Percentiles rank a stretch among this genome's conserved stretches.
Evolutionary conservation across 305 asterid species (phyloP).

Genomic region (Lippia alba): DNA sequence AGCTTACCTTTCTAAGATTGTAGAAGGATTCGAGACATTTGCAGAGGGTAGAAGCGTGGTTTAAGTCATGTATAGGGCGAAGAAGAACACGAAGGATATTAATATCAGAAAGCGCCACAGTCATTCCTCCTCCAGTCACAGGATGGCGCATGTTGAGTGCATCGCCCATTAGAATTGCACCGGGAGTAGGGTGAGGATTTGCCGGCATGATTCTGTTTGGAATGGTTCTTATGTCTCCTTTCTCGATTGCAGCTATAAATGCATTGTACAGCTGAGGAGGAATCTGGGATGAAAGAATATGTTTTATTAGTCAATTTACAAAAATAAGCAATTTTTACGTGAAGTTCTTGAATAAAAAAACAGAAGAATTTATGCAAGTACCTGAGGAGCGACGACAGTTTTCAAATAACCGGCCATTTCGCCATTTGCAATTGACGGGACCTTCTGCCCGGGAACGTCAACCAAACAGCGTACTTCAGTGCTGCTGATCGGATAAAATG

Average conservation of each 20-base stretch:
- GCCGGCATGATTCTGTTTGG: conserved; percentile 92
- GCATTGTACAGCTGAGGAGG: conserved; percentile 63
- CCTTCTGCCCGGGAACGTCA: conserved; percentile 71
- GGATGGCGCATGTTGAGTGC: conserved; percentile 93
- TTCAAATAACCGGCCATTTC: conserved; percentile 71
- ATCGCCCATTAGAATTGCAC: conserved; percentile 75
- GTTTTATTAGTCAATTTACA: conserved; percentile 19
- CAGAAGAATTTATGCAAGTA: conserved; percentile 16
- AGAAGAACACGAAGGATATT: conserved; percentile 79
- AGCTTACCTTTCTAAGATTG: conserved; percentile 67
- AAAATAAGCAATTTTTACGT: background rate
- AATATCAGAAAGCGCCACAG: conserved; percentile 80
- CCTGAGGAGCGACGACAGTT: conserved; percentile 81
- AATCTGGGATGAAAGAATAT: conserved; percentile 42
- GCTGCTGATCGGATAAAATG: conserved; percentile 74
- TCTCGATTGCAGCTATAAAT: conserved; percentile 61
- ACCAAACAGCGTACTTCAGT: conserved; percentile 80
- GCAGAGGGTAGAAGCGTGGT: conserved; percentile 56
- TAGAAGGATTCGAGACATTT: conserved; percentile 77
- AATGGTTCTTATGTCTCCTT: conserved; percentile 78
- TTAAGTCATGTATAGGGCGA: conserved; percentile 53
- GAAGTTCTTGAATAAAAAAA: background rate
- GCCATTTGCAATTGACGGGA: conserved; percentile 76
- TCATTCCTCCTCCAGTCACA: conserved; percentile 92
- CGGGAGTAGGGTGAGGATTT: conserved; percentile 78